Base-by-base conservation (phyloP, 192 early-diverging fungal genomes). In the Coemansia biformis region DNA sequence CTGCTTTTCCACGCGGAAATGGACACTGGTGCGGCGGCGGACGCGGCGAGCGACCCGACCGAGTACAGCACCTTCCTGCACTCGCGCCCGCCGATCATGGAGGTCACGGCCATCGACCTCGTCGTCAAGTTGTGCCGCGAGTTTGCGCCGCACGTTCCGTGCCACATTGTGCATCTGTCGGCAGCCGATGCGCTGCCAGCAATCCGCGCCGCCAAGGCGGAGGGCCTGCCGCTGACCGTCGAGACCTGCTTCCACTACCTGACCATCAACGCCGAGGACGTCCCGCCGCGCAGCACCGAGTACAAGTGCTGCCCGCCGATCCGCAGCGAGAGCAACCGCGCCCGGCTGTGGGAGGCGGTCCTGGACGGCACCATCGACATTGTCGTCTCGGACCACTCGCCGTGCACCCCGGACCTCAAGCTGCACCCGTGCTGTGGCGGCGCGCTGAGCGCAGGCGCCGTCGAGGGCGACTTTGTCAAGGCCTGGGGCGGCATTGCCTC, bases 231-330 rank as follows among this genome's bases (percentile, higher is more conserved):
- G 8, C 58, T 90, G 41, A 90, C 87, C 0, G 83, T 87, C 23
- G 87, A 90, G 76, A 90, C 87, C 1, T 90, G 87, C 65, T 86
- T 85, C 71, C 87, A 90, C 53, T 90, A 90, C 51, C 66, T 90
- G 36, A 77, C 80, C 22, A 76, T 90, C 38, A 73, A 51, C 47
- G 66, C 87, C 2, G 86, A 87, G 57, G 57, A 61, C 16, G 78
- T 90, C 22, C 84, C 85, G 11, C 56, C 74, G 22, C 76, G 83
- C 45, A 80, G 80, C 21, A 90, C 87, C 17, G 79, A 90, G 64
- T 90, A 81, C 78, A 90, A 90, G 63, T 90, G 87, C 66, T 90
- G 87, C 59, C 87, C 87, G 44, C 87, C 87, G 12, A 87, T 90
- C 51, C 83, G 87, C 61, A 68, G 80, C 41, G 57, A 80, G 26